Percentiles rank a stretch among this genome's conserved stretches.
phyloP scores from a whole-genome alignment of 2,329 filamentous ascomycete genomes.

The Paraphaeosphaeria minitans region DNA sequence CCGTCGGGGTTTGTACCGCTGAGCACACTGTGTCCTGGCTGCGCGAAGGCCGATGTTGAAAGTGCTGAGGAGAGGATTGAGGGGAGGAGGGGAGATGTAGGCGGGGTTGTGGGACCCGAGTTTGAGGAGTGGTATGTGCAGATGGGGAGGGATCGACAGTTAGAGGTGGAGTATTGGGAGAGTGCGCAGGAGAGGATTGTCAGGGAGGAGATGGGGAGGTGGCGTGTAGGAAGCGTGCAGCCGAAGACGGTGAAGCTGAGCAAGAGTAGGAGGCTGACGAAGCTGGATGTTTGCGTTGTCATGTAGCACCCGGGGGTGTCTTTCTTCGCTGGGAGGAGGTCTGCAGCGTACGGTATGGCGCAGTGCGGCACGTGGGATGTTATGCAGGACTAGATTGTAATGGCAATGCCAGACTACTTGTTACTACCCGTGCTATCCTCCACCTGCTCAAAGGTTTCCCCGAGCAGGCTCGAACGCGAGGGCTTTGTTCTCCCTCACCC shows the following conservation, averaged over 20 bases:
- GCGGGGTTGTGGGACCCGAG: constrained; percentile 27
- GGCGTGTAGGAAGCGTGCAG: constrained; percentile 5
- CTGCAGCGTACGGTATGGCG: not conserved
- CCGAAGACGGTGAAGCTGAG: constrained; percentile 5
- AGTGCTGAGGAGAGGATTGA: constrained; percentile 23
- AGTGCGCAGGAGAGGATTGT: constrained; percentile 36
- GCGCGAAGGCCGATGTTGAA: constrained; percentile 32
- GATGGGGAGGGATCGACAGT: constrained; percentile 21
- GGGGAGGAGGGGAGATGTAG: constrained; percentile 29
- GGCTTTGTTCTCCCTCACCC: constrained; percentile 33
- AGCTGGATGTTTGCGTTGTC: constrained; percentile 19
- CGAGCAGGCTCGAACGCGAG: constrained; percentile 25
- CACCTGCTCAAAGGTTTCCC: constrained; percentile 14
- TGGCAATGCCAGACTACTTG: not conserved
- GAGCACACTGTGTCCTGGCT: constrained; percentile 32
- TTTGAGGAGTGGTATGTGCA: constrained; percentile 35
- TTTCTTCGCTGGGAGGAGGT: not conserved
- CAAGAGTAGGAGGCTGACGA: constrained; percentile 7
- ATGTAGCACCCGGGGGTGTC: constrained; percentile 13
- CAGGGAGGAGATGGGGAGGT: constrained; percentile 19
- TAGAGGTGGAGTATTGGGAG: constrained; percentile 36
- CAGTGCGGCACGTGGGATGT: not conserved
- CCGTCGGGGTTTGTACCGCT: constrained; percentile 26
- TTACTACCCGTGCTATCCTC: not conserved
- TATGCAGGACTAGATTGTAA: not conserved